phyloP scores from a whole-genome alignment of 2,329 filamentous ascomycete genomes.

The Emmonsia crescens region DNA sequence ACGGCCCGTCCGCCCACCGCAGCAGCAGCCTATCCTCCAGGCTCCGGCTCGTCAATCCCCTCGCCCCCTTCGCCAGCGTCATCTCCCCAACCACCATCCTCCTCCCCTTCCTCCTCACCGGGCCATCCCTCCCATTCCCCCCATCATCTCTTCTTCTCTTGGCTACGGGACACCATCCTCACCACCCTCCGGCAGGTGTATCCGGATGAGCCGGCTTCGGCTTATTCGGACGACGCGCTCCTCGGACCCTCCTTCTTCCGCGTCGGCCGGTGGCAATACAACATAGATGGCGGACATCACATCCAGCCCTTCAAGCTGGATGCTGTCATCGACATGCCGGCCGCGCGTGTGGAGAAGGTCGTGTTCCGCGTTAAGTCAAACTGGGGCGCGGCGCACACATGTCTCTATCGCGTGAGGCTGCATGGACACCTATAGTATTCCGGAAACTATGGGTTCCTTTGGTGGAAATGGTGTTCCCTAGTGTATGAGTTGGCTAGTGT shows the following conservation, averaged over 20 bases:
- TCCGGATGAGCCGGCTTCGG: slow-evolving; percentile 20
- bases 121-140: slow-evolving; percentile 8
- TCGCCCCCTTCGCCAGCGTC: slow-evolving; percentile 22
- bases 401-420: slow-evolving; percentile 37
- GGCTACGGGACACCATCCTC: slow-evolving; percentile 24
- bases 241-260: slow-evolving; percentile 31
- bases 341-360: slow-evolving; percentile 28
- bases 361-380: slow-evolving; percentile 34
- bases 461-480: neutral
- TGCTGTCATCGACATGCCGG: slow-evolving; percentile 27
- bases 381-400: slow-evolving; percentile 35
- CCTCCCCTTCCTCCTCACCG: slow-evolving; percentile 17
- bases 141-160: slow-evolving; percentile 5
- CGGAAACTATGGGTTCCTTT: neutral
- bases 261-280: slow-evolving; percentile 30
- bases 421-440: slow-evolving; percentile 21
- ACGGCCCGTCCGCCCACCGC: slow-evolving; percentile 16
- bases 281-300: slow-evolving; percentile 24
- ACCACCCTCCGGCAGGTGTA: slow-evolving; percentile 22
- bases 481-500: neutral
- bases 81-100: slow-evolving; percentile 11
- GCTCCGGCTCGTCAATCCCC: slow-evolving; percentile 15
- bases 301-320: slow-evolving; percentile 32
- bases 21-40: neutral
- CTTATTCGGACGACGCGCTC: slow-evolving; percentile 27